Conservation (phyloP, 2,329 filamentous ascomycete species). For the Endoconidiophora polonica region DNA sequence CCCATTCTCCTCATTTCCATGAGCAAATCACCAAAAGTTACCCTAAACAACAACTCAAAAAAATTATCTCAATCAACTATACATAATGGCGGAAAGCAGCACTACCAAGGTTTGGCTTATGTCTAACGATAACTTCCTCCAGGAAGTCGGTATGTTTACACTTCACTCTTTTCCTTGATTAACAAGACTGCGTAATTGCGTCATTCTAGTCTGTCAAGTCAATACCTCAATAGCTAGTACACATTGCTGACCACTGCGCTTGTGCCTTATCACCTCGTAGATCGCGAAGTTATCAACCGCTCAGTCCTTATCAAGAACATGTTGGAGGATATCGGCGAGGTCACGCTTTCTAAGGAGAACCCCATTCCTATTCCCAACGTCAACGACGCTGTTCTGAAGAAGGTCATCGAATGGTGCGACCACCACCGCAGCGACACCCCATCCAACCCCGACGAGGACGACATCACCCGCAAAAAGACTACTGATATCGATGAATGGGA, state of each 20-base stretch:
- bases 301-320: conserved; percentile 97
- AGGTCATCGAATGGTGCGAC: conserved; percentile 96
- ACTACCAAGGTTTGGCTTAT: conserved; percentile 26
- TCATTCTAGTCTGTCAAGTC: neutral
- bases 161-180: neutral
- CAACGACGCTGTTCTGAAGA: conserved; percentile 82
- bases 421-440: conserved; percentile 84
- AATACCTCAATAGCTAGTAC: neutral
- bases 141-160: conserved; percentile 29
- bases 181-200: neutral
- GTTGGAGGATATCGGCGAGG: conserved; percentile 76
- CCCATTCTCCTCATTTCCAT: no score
- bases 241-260: conserved; percentile 9
- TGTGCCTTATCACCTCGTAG: conserved; percentile 24
- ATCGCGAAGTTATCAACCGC: conserved; percentile 73
- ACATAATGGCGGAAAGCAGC: conserved; percentile 22
- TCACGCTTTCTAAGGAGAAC: conserved; percentile 35
- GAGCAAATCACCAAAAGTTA: no score
- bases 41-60: no score
- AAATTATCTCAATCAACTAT: neutral
- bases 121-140: conserved; percentile 33
- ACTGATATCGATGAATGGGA: conserved; percentile 99
- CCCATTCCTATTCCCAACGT: conserved; percentile 84
- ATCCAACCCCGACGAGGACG: conserved; percentile 71
- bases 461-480: conserved; percentile 90